A percentile compares a stretch with the other conserved stretches of the same genome.
These are phyloP conservation scores for Pseudozyma tsukubaensis DNA, from an alignment of 1,284 basidiomycete genomes.

Conservation along the genomic window DNA sequence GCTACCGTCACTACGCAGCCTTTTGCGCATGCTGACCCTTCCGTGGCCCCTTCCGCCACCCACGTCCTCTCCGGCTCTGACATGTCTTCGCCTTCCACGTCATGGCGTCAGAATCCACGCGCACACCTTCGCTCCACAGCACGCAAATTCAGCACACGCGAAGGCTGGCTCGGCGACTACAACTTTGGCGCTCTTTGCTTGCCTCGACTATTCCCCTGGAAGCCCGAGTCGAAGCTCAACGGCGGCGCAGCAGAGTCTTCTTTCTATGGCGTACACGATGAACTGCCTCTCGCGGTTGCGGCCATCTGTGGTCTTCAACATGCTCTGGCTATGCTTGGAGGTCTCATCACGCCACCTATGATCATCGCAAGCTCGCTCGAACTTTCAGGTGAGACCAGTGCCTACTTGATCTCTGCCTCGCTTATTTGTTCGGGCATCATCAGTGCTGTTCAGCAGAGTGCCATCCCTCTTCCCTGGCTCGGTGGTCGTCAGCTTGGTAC, in stretches of 20 bases:
- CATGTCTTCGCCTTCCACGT: neutral
- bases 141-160: slow-evolving; percentile 22
- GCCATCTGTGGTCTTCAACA: slow-evolving; percentile 74
- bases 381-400: slow-evolving; percentile 71
- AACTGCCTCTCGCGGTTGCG: slow-evolving; percentile 53
- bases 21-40: slow-evolving; percentile 25
- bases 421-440: slow-evolving; percentile 78
- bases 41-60: neutral
- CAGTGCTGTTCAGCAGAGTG: slow-evolving; percentile 80
- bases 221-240: slow-evolving; percentile 25
- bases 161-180: slow-evolving; percentile 60
- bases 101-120: slow-evolving; percentile 19
- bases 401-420: slow-evolving; percentile 84
- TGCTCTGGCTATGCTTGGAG: slow-evolving; percentile 83
- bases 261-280: slow-evolving; percentile 61
- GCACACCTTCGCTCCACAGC: slow-evolving; percentile 5
- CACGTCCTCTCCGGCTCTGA: neutral
- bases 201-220: slow-evolving; percentile 55
- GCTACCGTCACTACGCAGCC: slow-evolving; percentile 46
- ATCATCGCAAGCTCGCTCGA: slow-evolving; percentile 71
- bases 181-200: slow-evolving; percentile 52
- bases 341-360: slow-evolving; percentile 80
- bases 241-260: slow-evolving; percentile 33
- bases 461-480: slow-evolving; percentile 73
- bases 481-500: slow-evolving; percentile 78